phyloP scores from a whole-genome alignment of 768 basidiomycete genomes.

The Tylopilus vinaceipallidus region DNA sequence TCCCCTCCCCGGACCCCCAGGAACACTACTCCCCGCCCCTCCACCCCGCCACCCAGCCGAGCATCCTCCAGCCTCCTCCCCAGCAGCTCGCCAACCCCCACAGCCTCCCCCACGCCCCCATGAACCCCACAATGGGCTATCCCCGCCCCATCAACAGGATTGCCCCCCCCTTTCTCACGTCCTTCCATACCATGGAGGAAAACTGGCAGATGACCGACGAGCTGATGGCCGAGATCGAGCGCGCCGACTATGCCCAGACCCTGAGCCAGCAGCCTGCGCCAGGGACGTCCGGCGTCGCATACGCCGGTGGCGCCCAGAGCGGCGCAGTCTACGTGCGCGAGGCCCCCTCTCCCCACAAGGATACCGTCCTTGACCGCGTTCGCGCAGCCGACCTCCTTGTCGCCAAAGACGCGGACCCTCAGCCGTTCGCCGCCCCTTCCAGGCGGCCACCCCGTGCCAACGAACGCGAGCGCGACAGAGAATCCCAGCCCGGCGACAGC shows the following conservation, averaged over 20 bases:
- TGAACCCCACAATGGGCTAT: slow-evolving; percentile 44
- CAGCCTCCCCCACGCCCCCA: slow-evolving; percentile 28
- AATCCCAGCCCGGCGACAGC: slow-evolving; percentile 35
- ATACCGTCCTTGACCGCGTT: slow-evolving; percentile 53
- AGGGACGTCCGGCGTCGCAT: slow-evolving; percentile 43
- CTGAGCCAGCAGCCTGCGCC: slow-evolving; percentile 44
- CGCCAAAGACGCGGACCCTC: slow-evolving; percentile 55
- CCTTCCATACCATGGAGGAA: slow-evolving; percentile 53
- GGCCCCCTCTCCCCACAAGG: slow-evolving; percentile 45
- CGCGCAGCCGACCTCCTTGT: slow-evolving; percentile 52
- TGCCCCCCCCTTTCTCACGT: slow-evolving; percentile 52
- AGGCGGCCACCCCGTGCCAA: slow-evolving; percentile 23
- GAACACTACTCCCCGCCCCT: slow-evolving; percentile 40
- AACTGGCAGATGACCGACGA: slow-evolving; percentile 69
- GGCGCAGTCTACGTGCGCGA: slow-evolving; percentile 35
- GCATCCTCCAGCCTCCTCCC: slow-evolving; percentile 35
- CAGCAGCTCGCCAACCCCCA: slow-evolving; percentile 30
- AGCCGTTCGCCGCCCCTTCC: slow-evolving; percentile 8
- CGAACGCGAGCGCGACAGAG: slow-evolving; percentile 42
- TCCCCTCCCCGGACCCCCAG: slow-evolving; percentile 30
- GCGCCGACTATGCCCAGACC: slow-evolving; percentile 61
- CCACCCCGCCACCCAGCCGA: slow-evolving; percentile 32
- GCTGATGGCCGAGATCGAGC: slow-evolving; percentile 68
- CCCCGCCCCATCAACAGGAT: slow-evolving; percentile 64
- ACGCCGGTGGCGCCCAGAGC: slow-evolving; percentile 46